Evolutionary conservation across 148 eudicot genomes (phyloP), one percentile per base, ranked within the genome.

Genomic region (Rhododendron vialii): DNA sequence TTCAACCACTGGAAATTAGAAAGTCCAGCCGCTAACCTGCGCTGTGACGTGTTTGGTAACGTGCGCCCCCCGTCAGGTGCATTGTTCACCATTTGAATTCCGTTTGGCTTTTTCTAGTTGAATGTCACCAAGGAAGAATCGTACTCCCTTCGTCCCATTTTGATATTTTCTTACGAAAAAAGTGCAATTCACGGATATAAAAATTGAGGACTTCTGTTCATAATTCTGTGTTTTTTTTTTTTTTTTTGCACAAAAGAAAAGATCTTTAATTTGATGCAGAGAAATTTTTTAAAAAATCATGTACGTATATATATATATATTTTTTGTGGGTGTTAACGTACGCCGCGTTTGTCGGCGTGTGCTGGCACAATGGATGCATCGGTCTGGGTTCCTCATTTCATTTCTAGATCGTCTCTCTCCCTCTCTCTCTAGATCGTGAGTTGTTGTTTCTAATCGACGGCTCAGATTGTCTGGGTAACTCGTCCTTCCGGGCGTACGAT

Each of bases 401-500:
- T 55, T 11, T 47, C 2, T 55, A 55, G 61, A 55, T 38, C 43
- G 0, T 11, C n/a, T n/a, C n/a, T n/a, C n/a, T n/a, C n/a, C n/a
- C 73, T 65, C 5, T 30, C 51, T 82, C 53, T 59, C 45, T 63
- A 20, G 61, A 78, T 85, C 47, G 2, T 47, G 6, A 63, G 83
- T 24, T 12, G 59, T 1, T 35, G 17, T 86, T 35, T 5, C 7
- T 51, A 18, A 33, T 33, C 18, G 50, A 75, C 81, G 77, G 47
- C 4, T 43, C 51, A 53, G 48, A 86, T 75, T 82, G 55, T 65
- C 76, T 81, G 77, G 77, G 55, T 63, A 47, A 43, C 22, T 83
- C 63, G 82, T 83, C 80, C 50, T 36, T 33, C 43, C 36, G 30
- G 73, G 75, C 76, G 77, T 78, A 26, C 43, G 82, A 78, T 78